Evolutionary conservation across 2,329 filamentous ascomycete species (phyloP).

Genomic region (Sarocladiaceae sp.): DNA sequence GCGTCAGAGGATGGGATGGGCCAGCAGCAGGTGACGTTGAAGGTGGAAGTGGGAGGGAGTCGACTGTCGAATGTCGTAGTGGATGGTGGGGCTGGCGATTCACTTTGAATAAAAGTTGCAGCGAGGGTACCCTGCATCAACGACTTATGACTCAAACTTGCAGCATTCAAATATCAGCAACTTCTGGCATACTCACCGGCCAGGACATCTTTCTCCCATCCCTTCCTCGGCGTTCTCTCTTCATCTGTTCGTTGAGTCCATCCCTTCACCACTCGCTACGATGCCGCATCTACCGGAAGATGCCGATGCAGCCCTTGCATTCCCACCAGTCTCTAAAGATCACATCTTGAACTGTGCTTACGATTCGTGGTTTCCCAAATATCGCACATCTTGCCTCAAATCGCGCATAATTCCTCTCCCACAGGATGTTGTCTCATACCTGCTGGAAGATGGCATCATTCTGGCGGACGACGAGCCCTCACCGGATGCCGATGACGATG

Average conservation of each 20-base stretch:
- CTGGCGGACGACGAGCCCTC: conserved; percentile 60
- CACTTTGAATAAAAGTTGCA: neutral
- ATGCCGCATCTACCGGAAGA: conserved; percentile 28
- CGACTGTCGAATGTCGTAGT: too few species aligned
- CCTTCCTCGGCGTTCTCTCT: neutral
- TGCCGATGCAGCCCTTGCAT: conserved; percentile 43
- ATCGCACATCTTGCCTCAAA: conserved; percentile 75
- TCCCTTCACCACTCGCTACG: conserved; percentile 3
- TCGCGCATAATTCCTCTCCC: conserved; percentile 77
- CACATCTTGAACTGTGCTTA: conserved; percentile 95
- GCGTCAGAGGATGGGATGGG: too few species aligned
- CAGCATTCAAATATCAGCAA: neutral
- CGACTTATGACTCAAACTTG: conserved; percentile 7
- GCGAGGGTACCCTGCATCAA: conserved; percentile 1
- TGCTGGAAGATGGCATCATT: conserved; percentile 87
- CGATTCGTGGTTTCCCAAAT: conserved; percentile 84
- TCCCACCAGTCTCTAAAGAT: conserved; percentile 75
- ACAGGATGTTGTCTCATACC: conserved; percentile 71
- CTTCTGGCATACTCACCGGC: too few species aligned
- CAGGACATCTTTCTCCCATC: too few species aligned
- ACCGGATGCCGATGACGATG: conserved; percentile 34
- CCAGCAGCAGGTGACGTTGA: neutral
- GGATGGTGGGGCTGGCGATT: conserved; percentile 2
- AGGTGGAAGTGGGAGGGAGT: too few species aligned
- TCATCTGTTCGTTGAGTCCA: neutral